Evolutionary conservation across 441 rosid species (phyloP), one percentile per base, ranked within the genome.

Genomic region (Dalechampia spathulata): DNA sequence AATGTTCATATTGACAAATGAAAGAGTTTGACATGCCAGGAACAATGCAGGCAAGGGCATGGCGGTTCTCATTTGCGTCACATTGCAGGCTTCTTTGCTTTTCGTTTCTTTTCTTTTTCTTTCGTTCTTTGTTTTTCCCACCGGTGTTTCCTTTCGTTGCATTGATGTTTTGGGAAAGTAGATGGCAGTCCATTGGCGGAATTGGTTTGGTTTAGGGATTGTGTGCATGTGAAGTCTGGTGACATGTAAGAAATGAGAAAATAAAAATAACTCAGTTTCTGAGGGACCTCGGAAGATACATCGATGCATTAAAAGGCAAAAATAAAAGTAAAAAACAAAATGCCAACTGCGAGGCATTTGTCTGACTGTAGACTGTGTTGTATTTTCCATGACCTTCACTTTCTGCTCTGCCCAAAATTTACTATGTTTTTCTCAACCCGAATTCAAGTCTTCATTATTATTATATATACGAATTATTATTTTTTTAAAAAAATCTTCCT

Each of bases 341-440:
- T 61, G 72, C 49, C 32, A 55, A 20, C 61, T 32, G 72, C 65
- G 47, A 70, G 74, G 75, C 38, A 30, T 60, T 73, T 75, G 80
- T 77, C 72, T 49, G n/a, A 34, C 42, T 54, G 32, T 36, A 44
- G 21, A 49, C 16, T 15, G 57, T n/a, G n/a, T n/a, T n/a, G n/a
- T n/a, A n/a, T n/a, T 39, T 54, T 64, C 41, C 39, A 40, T 20
- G 28, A 51, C 30, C 49, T 25, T 38, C 28, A 9, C 16, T 49
- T 71, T 55, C 68, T 64, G 61, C 57, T 32, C 26, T 15, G 19
- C 40, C 28, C 7, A 16, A n/a, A 34, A 14, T 36, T 19, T 23
- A 36, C 37, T 21, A 19, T 43, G 11, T 12, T 32, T 30, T 15
- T 15, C 15, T 27, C 6, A 9, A 4, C 9, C 13, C 27, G 15